These are phyloP conservation scores for Xylaria sp. DNA, from an alignment of 2,329 filamentous ascomycete genomes.

Conservation along the genomic window DNA sequence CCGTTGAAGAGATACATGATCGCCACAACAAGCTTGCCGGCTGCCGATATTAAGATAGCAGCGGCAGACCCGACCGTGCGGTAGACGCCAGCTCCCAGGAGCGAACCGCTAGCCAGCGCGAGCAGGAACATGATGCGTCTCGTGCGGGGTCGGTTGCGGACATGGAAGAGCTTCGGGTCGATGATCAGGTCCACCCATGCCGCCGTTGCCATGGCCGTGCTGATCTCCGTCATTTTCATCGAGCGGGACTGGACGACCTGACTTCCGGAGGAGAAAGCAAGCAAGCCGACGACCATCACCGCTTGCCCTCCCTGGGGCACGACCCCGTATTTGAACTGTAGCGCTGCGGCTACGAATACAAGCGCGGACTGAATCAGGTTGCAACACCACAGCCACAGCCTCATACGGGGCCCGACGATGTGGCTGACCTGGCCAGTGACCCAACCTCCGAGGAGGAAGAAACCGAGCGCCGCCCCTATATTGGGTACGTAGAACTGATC, in stretches of 20 bases:
- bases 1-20: constrained; percentile 57
- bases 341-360: constrained; percentile 62
- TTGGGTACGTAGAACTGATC: constrained; percentile 63
- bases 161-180: constrained; percentile 60
- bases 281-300: constrained; percentile 58
- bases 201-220: constrained; percentile 72
- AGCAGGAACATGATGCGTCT: constrained; percentile 61
- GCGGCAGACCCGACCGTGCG: constrained; percentile 55
- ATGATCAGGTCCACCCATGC: constrained; percentile 70
- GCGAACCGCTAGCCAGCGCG: constrained; percentile 58
- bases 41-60: constrained; percentile 57
- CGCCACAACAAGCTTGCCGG: constrained; percentile 58
- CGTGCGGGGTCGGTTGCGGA: constrained; percentile 61
- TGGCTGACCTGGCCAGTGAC: constrained; percentile 67
- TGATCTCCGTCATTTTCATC: constrained; percentile 68
- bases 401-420: constrained; percentile 59
- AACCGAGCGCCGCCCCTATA: constrained; percentile 63
- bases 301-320: constrained; percentile 52
- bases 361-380: constrained; percentile 65
- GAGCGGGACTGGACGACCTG: constrained; percentile 68
- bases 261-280: constrained; percentile 66
- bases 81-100: constrained; percentile 63
- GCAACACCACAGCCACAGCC: constrained; percentile 64
- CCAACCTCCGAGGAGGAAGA: constrained; percentile 66
- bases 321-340: constrained; percentile 58